Percentiles rank a stretch among this genome's conserved stretches.
These are phyloP conservation scores for Diversispora epigaea DNA, from an alignment of 192 early-diverging fungal genomes.

Conservation along the genomic window DNA sequence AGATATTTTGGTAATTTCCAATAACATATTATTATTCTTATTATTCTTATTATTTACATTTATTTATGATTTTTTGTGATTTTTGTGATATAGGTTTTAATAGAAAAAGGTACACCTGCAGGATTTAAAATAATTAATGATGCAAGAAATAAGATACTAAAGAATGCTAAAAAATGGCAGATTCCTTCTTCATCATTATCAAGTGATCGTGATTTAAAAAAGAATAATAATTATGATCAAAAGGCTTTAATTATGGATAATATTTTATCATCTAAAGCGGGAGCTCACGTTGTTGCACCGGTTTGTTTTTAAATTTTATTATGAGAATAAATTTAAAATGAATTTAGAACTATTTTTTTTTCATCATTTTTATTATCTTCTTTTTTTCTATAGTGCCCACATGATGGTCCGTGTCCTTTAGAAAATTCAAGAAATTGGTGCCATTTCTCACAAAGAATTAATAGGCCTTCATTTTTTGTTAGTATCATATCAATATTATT, in stretches of 20 bases:
- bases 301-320: slow-evolving; percentile 36
- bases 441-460: slow-evolving; percentile 79
- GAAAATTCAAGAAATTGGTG: slow-evolving; percentile 66
- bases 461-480: slow-evolving; percentile 61
- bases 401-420: slow-evolving; percentile 73
- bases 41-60: no score
- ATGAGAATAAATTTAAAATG: no score
- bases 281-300: slow-evolving; percentile 76
- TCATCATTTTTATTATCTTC: not conserved
- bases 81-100: slow-evolving; percentile 52
- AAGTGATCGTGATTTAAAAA: no score
- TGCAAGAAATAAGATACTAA: slow-evolving; percentile 69
- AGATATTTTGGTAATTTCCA: slow-evolving; percentile 61
- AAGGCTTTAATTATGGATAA: slow-evolving; percentile 13
- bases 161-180: slow-evolving; percentile 37
- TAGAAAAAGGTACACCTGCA: slow-evolving; percentile 79
- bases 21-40: not conserved
- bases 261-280: slow-evolving; percentile 7
- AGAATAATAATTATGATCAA: slow-evolving; percentile 35
- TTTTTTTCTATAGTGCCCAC: slow-evolving; percentile 57
- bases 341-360: not conserved
- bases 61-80: not conserved
- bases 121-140: slow-evolving; percentile 65
- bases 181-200: not conserved
- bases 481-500: not conserved